Conservation (phyloP, 2,329 filamentous ascomycete genomes). For the Byssothecium circinans region DNA sequence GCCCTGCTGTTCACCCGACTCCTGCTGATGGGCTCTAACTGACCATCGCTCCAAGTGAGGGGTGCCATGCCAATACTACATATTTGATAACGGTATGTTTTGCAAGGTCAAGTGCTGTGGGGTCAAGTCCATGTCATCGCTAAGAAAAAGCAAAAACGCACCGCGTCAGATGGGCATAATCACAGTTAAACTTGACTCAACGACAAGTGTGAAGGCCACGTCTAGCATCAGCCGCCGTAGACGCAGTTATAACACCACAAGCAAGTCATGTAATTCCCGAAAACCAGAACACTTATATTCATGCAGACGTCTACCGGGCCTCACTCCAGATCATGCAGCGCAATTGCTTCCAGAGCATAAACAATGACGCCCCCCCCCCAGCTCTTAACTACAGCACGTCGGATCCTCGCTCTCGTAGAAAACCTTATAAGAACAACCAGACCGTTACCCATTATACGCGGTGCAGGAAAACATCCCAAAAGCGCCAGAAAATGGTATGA, state of each 20-base stretch:
- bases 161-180: background rate
- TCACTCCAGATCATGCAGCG: conserved; percentile 35
- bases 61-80: background rate
- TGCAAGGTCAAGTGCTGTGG: no score
- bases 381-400: conserved; percentile 6
- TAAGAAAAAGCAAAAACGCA: background rate
- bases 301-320: conserved; percentile 3
- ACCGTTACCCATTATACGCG: conserved; percentile 19
- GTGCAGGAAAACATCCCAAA: conserved; percentile 2
- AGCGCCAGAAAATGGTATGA: conserved; percentile 33
- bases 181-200: no score
- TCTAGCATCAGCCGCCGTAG: background rate
- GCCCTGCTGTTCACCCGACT: conserved; percentile 4
- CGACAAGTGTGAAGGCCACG: no score
- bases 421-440: conserved; percentile 7
- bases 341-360: conserved; percentile 10
- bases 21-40: background rate
- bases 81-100: no score
- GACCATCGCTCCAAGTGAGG: background rate
- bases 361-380: conserved; percentile 22
- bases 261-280: background rate
- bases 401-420: conserved; percentile 5
- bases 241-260: background rate
- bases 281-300: background rate
- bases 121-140: background rate